A percentile compares a stretch with the other conserved stretches of the same genome.
These are phyloP conservation scores for Talaromyces liani DNA, from an alignment of 495 filamentous ascomycete species.

Conservation along the genomic window DNA sequence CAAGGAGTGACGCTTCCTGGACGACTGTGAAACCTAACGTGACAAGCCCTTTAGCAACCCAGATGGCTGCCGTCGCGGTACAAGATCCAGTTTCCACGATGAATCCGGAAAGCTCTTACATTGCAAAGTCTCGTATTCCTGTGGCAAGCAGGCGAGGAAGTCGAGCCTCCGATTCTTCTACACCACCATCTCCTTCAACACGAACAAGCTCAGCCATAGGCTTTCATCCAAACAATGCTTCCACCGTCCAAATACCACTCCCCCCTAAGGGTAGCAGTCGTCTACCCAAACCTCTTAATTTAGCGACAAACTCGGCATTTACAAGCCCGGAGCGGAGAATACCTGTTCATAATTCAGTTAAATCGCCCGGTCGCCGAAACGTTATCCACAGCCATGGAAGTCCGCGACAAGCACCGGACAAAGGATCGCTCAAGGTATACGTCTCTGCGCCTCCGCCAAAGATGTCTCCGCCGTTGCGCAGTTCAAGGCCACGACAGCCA, in stretches of 20 bases:
- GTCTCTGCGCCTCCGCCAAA: conserved; percentile 55
- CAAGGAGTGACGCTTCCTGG: conserved; percentile 36
- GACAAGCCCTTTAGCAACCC: conserved; percentile 20
- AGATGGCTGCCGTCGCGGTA: conserved; percentile 37
- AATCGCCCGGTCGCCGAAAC: conserved; percentile 26
- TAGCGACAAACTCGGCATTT: conserved; percentile 18
- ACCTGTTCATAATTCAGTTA: conserved; percentile 23
- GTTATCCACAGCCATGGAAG: conserved; percentile 22
- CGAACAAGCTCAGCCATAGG: conserved; percentile 36
- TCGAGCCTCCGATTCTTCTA: conserved; percentile 36
- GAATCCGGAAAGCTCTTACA: conserved; percentile 27
- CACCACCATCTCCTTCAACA: conserved; percentile 35
- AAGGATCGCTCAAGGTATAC: conserved; percentile 55
- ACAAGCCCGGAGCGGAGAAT: conserved; percentile 21
- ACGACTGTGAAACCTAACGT: conserved; percentile 19
- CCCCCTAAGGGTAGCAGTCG: conserved; percentile 39
- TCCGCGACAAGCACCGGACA: conserved; percentile 28
- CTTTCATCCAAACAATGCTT: conserved; percentile 16
- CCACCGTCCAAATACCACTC: conserved; percentile 18
- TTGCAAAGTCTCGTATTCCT: conserved; percentile 53
- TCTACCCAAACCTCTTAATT: conserved; percentile 34
- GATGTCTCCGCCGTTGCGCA: conserved; percentile 69
- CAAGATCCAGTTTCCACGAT: conserved; percentile 20
- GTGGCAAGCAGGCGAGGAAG: conserved; percentile 42
- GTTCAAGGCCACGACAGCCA: conserved; percentile 72